Evolutionary conservation across 208 protist genomes (phyloP).

Genomic region (Acanthamoeba sp.): DNA sequence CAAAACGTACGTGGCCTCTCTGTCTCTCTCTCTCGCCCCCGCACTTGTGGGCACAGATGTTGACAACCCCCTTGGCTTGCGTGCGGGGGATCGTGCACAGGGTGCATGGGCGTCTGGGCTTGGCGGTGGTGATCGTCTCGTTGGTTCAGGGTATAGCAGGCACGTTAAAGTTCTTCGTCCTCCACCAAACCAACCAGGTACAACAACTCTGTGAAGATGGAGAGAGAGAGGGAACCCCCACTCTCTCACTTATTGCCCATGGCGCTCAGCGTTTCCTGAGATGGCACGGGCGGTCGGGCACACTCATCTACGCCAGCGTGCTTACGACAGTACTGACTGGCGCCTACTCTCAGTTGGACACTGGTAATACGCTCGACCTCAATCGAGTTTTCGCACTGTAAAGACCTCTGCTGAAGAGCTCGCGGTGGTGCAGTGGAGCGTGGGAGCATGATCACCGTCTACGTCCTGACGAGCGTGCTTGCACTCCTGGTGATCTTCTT

Average conservation of each 20-base stretch:
- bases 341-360: neutral
- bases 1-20: neutral
- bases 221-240: no score
- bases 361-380: neutral
- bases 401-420: no score
- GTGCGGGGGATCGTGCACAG: neutral
- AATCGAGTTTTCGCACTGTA: neutral
- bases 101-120: neutral
- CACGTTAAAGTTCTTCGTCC: neutral
- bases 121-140: neutral
- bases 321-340: neutral
- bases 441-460: neutral
- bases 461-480: neutral
- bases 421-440: neutral
- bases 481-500: neutral
- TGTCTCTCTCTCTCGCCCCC: neutral
- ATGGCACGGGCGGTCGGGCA: neutral
- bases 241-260: neutral
- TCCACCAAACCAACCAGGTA: neutral
- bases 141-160: neutral
- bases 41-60: neutral
- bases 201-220: no score
- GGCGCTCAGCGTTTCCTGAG: neutral
- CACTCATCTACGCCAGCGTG: constrained; percentile 11
- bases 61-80: neutral